These are phyloP conservation scores for Gossypium bickii DNA, from an alignment of 345 rosid species.

Conservation along the genomic window DNA sequence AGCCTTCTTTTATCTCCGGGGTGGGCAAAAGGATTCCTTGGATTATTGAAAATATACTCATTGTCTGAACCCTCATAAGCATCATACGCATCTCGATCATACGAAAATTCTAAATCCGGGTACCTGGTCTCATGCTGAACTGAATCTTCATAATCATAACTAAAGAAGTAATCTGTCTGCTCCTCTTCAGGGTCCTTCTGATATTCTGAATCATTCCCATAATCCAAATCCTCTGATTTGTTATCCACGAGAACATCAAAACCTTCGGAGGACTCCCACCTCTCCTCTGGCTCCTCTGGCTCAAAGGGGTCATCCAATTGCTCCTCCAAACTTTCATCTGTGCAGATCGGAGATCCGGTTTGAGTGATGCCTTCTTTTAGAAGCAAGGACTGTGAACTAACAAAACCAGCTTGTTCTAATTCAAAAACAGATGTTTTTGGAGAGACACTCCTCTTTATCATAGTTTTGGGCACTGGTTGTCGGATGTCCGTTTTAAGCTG, in stretches of 20 bases:
- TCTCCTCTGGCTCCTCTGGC: conserved; percentile 41
- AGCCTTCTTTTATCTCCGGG: conserved; percentile 20
- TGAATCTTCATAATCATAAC: conserved; percentile 32
- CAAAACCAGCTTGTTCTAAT: conserved; percentile 15
- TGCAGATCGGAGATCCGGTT: conserved; percentile 16
- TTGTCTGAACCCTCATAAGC: conserved; percentile 21
- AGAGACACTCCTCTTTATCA: conserved; percentile 18
- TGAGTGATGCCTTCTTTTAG: conserved; percentile 23
- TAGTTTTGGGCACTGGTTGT: conserved; percentile 20
- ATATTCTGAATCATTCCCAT: conserved; percentile 31
- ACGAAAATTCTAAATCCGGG: conserved; percentile 18
- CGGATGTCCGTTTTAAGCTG: conserved; percentile 17
- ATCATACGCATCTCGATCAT: conserved; percentile 18
- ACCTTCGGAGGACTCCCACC: conserved; percentile 44
- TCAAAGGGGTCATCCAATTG: conserved; percentile 30
- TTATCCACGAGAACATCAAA: conserved; percentile 53
- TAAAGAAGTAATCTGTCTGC: conserved; percentile 21
- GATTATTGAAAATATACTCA: conserved; percentile 22
- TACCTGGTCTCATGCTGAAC: conserved; percentile 27
- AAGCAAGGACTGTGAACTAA: conserved; percentile 21
- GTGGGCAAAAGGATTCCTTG: conserved; percentile 12
- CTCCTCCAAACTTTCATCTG: conserved; percentile 25
- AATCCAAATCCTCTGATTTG: conserved; percentile 34
- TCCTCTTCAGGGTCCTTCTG: conserved; percentile 24
- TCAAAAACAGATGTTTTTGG: conserved; percentile 22